Percentiles rank a stretch among this genome's conserved stretches.
Evolutionary conservation across 1,284 basidiomycete genomes (phyloP).

Genomic region (Inonotus obliquus): DNA sequence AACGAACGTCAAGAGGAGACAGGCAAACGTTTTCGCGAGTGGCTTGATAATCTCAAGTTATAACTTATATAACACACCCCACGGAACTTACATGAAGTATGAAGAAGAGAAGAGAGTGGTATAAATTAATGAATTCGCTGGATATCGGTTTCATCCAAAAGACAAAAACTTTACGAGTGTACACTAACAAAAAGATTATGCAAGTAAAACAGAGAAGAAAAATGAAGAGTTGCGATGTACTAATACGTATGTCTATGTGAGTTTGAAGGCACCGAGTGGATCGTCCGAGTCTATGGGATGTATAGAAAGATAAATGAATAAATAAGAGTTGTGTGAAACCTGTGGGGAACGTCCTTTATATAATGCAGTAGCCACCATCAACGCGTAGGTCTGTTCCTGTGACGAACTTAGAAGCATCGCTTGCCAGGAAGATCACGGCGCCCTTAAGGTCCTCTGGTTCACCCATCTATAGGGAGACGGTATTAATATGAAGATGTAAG

Average conservation of each 20-base stretch:
- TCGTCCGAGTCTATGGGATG: background rate
- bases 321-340: background rate
- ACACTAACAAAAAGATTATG: constrained; percentile 2
- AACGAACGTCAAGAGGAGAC: constrained; percentile 24
- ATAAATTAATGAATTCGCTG: constrained; percentile 6
- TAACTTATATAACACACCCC: too few species aligned
- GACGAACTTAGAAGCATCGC: constrained; percentile 83
- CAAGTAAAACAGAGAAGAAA: background rate
- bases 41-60: constrained; percentile 15
- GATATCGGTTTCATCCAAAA: background rate
- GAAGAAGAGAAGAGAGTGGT: background rate
- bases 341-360: constrained; percentile 35
- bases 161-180: background rate
- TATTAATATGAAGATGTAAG: background rate
- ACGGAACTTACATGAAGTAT: background rate
- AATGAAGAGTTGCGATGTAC: background rate
- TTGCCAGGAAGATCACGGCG: constrained; percentile 80
- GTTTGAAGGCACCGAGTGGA: background rate
- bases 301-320: constrained; percentile 4
- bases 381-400: constrained; percentile 82
- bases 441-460: constrained; percentile 76
- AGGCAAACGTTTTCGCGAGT: constrained; percentile 16
- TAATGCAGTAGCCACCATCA: constrained; percentile 79
- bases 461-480: constrained; percentile 50
- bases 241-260: background rate